A percentile compares a stretch with the other conserved stretches of the same genome.
Conservation (phyloP, 75 land plant species). For the Larix kaempferi region DNA sequence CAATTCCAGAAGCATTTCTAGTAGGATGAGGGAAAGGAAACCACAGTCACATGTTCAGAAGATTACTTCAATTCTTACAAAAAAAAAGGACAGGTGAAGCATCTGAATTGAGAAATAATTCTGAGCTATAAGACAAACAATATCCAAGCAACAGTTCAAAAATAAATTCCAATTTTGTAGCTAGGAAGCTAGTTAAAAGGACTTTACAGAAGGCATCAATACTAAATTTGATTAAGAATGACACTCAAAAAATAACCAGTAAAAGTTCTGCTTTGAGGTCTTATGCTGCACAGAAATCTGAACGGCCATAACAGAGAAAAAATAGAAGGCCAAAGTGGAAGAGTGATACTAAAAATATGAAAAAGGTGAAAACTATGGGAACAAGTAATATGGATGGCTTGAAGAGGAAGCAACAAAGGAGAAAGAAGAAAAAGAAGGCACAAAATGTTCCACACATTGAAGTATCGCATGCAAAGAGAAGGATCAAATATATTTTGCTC, state of each 20-base stretch:
- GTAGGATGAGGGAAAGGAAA: constrained; percentile 9
- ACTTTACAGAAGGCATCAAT: neutral
- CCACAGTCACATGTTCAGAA: constrained; percentile 10
- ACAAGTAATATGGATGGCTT: constrained; percentile 9
- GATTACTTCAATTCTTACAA: constrained; percentile 10
- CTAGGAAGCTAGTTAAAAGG: constrained; percentile 3
- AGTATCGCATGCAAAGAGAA: constrained; percentile 56
- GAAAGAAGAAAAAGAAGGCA: constrained; percentile 33
- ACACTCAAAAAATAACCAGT: neutral
- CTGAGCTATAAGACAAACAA: neutral
- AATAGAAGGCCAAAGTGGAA: neutral
- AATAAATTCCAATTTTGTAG: neutral
- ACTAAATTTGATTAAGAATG: constrained; percentile 5
- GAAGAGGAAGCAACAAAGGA: constrained; percentile 20
- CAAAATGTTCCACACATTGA: constrained; percentile 48
- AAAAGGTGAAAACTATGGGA: constrained; percentile 1
- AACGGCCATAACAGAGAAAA: constrained; percentile 3
- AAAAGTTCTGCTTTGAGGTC: neutral
- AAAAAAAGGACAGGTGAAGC: constrained; percentile 12
- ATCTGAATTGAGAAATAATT: constrained; percentile 6
- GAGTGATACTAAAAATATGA: neutral
- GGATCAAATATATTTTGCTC: constrained; percentile 30
- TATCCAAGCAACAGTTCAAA: neutral
- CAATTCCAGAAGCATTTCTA: neutral
- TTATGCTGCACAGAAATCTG: constrained; percentile 5